phyloP scores from a whole-genome alignment of 345 rosid genomes.

The Lepidium aucheri region DNA sequence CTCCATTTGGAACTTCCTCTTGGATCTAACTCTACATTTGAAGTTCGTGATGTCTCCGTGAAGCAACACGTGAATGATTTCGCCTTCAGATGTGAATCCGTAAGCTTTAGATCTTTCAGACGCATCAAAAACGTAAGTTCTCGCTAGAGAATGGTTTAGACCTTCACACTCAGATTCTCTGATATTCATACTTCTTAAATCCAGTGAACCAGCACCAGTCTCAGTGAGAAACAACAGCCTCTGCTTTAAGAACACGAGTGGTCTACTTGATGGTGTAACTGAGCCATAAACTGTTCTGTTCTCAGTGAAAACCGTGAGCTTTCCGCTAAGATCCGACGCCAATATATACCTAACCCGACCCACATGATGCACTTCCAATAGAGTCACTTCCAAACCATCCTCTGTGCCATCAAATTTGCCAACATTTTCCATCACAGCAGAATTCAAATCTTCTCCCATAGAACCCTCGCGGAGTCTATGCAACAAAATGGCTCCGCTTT shows the following conservation, averaged over 20 bases:
- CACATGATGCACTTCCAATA: conserved; percentile 81
- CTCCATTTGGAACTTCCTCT: conserved; percentile 57
- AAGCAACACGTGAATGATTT: conserved; percentile 65
- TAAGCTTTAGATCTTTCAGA: conserved; percentile 88
- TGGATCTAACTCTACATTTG: conserved; percentile 87
- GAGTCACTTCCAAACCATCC: conserved; percentile 37
- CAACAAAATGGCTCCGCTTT: conserved; percentile 51
- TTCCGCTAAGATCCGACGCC: conserved; percentile 55
- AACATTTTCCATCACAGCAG: conserved; percentile 44
- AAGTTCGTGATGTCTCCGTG: conserved; percentile 81
- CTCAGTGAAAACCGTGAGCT: conserved; percentile 56
- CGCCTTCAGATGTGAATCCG: conserved; percentile 81
- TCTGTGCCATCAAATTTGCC: conserved; percentile 36
- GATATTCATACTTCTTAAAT: conserved; percentile 78
- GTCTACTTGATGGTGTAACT: conserved; percentile 48
- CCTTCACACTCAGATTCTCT: conserved; percentile 88
- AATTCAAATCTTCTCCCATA: conserved; percentile 61
- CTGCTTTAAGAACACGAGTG: conserved; percentile 81
- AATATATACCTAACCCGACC: conserved; percentile 74
- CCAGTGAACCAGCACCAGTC: conserved; percentile 89
- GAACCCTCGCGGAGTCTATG: conserved; percentile 58
- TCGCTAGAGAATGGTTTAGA: conserved; percentile 55
- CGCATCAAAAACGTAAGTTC: conserved; percentile 62
- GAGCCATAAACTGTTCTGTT: conserved; percentile 71
- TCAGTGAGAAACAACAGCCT: conserved; percentile 88